Evolutionary conservation across 768 basidiomycete genomes (phyloP), one percentile per base, ranked within the genome.

Genomic region (Saitozyma podzolica): DNA sequence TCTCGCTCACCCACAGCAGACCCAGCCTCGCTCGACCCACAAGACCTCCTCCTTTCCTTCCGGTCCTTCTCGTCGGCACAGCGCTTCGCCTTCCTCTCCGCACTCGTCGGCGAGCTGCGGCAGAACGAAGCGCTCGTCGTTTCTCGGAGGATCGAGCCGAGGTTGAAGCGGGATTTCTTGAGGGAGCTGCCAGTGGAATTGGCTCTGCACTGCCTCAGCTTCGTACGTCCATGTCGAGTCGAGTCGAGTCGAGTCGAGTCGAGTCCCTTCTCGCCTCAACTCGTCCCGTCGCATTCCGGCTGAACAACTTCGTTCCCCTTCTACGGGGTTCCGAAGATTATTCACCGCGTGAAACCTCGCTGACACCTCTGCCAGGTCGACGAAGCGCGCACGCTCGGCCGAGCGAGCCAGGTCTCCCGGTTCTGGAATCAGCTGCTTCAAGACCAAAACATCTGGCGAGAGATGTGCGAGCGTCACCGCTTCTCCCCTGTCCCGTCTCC

Each of bases 391-490:
- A 87, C 88, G 0, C 85, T 96, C 9, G 82, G 86, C 0, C 82
- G 90, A 10, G 88, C 88, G 0, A 82, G 84, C 47, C 83, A 84
- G 41, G 93, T 94, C 39, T 88, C 87, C 68, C 81, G 82, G 57
- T 82, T 83, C 54, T 97, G 94, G 94, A 80, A 83, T 13, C 80
- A 76, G 14, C 83, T 96, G 7, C 83, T 88, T 8, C 80, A 83
- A 50, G 92, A 92, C 70, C 91, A 94, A 66, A 84, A 82, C 65
- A 82, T 90, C 10, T 97, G 93, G 94, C 87, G 85, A 77, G 70
- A 83, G 10, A 85, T 95, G 86, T 92, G 88, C 72, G 77, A 81
- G 10, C 70, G 81, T 16, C 84, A 86, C 73, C 83, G 83, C 7
- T 89, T 82, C 59, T 61, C 50, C 17, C 63, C 56, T 6, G 40